Conservation (phyloP, 495 filamentous ascomycete genomes). For the Penicillium chermesinum region DNA sequence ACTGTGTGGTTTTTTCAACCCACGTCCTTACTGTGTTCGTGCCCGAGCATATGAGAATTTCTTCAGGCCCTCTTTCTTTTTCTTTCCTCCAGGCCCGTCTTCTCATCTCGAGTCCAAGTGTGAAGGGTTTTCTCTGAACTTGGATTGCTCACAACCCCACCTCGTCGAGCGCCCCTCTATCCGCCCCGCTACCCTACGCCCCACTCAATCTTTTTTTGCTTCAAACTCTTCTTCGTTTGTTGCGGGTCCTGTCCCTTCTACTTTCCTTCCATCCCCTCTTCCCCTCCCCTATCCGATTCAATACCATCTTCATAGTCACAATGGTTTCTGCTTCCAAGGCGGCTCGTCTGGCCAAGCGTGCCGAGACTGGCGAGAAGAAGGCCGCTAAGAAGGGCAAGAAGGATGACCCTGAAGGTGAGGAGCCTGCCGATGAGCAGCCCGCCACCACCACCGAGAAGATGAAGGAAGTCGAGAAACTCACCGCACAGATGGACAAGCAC, state of each 20-base stretch:
- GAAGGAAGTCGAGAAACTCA: constrained; percentile 76
- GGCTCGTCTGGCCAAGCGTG: constrained; percentile 93
- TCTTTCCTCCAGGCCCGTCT: background rate
- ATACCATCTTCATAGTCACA: constrained; percentile 20
- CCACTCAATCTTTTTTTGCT: constrained; percentile 39
- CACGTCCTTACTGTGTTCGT: background rate
- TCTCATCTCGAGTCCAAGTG: background rate
- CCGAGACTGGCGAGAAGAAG: constrained; percentile 64
- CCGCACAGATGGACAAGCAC: constrained; percentile 88
- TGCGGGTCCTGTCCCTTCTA: constrained; percentile 3
- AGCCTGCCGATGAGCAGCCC: constrained; percentile 61
- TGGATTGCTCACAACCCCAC: constrained; percentile 12
- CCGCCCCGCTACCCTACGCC: constrained; percentile 37
- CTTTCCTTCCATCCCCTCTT: constrained; percentile 12
- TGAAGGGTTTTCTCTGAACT: constrained; percentile 33
- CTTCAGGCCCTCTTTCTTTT: background rate
- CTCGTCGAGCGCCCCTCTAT: constrained; percentile 34
- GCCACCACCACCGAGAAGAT: constrained; percentile 67
- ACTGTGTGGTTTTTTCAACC: background rate
- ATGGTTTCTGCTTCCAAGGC: constrained; percentile 94
- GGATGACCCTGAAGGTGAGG: constrained; percentile 52
- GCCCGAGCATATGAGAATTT: background rate
- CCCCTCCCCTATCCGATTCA: constrained; percentile 7
- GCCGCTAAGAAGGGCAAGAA: constrained; percentile 62
- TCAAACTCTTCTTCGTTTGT: constrained; percentile 27